Evolutionary conservation across 345 rosid species (phyloP), one percentile per base, ranked within the genome.

Genomic region (Citrus unshiu): DNA sequence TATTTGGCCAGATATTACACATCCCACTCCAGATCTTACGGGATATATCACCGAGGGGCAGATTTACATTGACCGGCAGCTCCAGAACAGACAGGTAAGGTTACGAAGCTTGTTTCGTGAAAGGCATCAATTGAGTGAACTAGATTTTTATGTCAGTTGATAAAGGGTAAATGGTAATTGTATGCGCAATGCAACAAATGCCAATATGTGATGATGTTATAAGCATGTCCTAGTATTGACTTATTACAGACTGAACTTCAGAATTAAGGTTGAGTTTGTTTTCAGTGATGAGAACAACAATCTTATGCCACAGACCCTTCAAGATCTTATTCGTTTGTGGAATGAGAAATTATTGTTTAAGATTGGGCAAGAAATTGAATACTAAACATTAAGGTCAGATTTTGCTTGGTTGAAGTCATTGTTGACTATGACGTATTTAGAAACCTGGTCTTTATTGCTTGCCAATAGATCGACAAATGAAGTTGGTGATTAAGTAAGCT

Each of bases 41-140:
- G 99, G 99, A 63, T 96, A 96, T 80, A 96, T 96, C 83, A 96
- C 99, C 5, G 99, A 94, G 87, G 98, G 98, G 63, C 97, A 94
- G 82, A 93, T 93, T 81, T 92, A 94, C 81, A 89, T 92, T 77
- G 97, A 94, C 82, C 85, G 97, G 73, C 97, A 93, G 83, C 95
- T 94, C 25, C 68, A 93, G 10, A 91, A 94, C 75, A 89, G 97
- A 87, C 98, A 92, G 94, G 97, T 90, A 86, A 81, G 60, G 39
- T 66, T 46, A n/a, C 22, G 9, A 40, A 64, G 21, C 8, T 72
- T n/a, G 57, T 27, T 18, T 49, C 65, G 3, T 24, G 58, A n/a
- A 57, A 37, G 61, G 24, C 51, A 64, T 19, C 13, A 30, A 62
- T 72, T 19, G 59, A 54, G 73, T 64, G 22, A 39, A 24, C n/a